A percentile compares a stretch with the other conserved stretches of the same genome.
phyloP scores from a whole-genome alignment of 1,139 yeast genomes.

The Hemisphaericaspora xylofermentans region DNA sequence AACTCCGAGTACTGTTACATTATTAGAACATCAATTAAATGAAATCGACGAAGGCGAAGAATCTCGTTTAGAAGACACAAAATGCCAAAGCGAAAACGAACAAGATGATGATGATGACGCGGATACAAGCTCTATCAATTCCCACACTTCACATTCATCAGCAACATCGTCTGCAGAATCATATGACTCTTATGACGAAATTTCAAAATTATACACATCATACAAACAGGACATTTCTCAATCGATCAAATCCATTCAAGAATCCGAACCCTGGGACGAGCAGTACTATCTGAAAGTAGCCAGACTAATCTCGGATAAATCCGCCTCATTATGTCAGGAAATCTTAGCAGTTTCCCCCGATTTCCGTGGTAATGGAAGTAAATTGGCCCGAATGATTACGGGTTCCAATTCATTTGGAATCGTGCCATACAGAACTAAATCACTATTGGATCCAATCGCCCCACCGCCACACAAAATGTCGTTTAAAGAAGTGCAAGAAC shows the following conservation, averaged over 20 bases:
- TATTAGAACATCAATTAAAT: not conserved
- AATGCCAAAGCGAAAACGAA: slow-evolving; percentile 1
- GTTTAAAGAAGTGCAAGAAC: slow-evolving; percentile 39
- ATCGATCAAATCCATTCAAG: not conserved
- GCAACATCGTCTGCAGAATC: slow-evolving; percentile 26
- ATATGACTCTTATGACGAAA: slow-evolving; percentile 43
- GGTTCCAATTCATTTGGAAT: slow-evolving; percentile 45
- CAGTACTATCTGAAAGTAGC: slow-evolving; percentile 33
- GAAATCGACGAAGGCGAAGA: not conserved
- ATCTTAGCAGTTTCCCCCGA: slow-evolving; percentile 40
- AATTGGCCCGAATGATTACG: slow-evolving; percentile 46
- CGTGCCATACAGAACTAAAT: slow-evolving; percentile 44
- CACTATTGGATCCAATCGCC: slow-evolving; percentile 35
- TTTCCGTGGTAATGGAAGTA: slow-evolving; percentile 44
- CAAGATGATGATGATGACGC: slow-evolving; percentile 7
- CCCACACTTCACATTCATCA: slow-evolving; percentile 14
- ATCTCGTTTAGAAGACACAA: no score
- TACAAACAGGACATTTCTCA: slow-evolving; percentile 25
- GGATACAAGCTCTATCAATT: slow-evolving; percentile 23
- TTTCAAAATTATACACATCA: slow-evolving; percentile 31
- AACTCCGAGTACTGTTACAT: not conserved
- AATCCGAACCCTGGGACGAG: slow-evolving; percentile 21
- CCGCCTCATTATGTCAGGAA: slow-evolving; percentile 38
- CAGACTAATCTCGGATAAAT: slow-evolving; percentile 38
- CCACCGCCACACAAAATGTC: slow-evolving; percentile 26